Conservation (phyloP, 2,329 filamentous ascomycete species). For the Aspergillus spinulosporus region DNA sequence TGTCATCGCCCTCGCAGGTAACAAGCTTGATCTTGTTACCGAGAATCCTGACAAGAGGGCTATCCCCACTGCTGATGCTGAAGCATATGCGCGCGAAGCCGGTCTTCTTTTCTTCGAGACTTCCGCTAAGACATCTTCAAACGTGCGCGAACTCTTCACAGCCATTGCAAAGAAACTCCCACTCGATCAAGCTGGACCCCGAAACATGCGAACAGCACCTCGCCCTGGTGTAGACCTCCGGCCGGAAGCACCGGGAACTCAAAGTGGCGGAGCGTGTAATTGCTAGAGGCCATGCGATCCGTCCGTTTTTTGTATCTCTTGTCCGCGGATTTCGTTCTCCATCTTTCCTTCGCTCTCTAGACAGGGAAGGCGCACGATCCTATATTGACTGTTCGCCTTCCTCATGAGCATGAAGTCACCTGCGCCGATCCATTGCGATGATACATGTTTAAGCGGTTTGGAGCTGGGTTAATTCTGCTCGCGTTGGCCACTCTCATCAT, state of each 20-base stretch:
- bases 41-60: conserved; percentile 96
- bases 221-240: conserved; percentile 67
- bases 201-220: conserved; percentile 70
- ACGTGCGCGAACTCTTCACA: conserved; percentile 93
- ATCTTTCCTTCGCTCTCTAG: conserved; percentile 19
- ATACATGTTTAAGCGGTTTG: conserved; percentile 19
- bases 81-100: conserved; percentile 91
- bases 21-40: conserved; percentile 94
- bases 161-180: conserved; percentile 97
- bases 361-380: conserved; percentile 21
- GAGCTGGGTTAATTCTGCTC: conserved; percentile 12
- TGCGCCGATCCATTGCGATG: conserved; percentile 18
- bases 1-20: conserved; percentile 95
- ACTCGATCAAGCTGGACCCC: conserved; percentile 90
- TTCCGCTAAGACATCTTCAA: conserved; percentile 94
- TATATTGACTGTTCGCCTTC: conserved; percentile 14
- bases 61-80: conserved; percentile 82
- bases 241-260: conserved; percentile 61
- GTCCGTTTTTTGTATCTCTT: conserved; percentile 11
- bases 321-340: conserved; percentile 12
- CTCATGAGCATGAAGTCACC: conserved; percentile 7
- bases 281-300: conserved; percentile 51
- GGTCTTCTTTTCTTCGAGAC: conserved; percentile 98
- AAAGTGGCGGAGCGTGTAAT: conserved; percentile 62
- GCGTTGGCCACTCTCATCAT: conserved; percentile 10